phyloP scores from a whole-genome alignment of 2,329 filamentous ascomycete species.

The Teratosphaeriaceae sp. region DNA sequence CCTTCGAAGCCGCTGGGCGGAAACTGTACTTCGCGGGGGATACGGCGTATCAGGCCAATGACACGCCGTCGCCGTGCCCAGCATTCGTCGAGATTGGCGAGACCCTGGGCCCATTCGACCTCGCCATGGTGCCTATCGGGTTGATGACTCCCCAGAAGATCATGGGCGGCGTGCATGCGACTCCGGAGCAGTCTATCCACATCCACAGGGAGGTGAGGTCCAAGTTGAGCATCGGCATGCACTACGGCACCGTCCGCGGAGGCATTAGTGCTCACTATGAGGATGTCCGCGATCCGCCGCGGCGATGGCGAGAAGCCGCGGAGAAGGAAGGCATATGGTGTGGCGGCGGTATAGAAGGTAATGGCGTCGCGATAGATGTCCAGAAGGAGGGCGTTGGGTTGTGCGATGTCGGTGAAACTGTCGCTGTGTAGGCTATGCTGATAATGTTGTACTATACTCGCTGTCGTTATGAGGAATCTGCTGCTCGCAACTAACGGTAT shows the following conservation, averaged over 20 bases:
- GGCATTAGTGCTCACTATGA: slow-evolving; percentile 41
- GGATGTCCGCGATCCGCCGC: slow-evolving; percentile 43
- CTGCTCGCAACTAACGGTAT: no score
- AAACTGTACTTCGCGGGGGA: slow-evolving; percentile 44
- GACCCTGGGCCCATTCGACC: slow-evolving; percentile 42
- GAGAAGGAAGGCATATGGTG: slow-evolving; percentile 34
- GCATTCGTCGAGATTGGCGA: slow-evolving; percentile 43
- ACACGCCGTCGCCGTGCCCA: slow-evolving; percentile 38
- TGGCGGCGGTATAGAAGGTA: slow-evolving; percentile 25
- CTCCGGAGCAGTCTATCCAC: slow-evolving; percentile 41
- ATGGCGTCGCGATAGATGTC: slow-evolving; percentile 27
- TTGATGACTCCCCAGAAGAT: slow-evolving; percentile 40
- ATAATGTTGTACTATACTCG: no score
- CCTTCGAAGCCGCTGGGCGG: slow-evolving; percentile 30
- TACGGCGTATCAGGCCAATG: slow-evolving; percentile 40
- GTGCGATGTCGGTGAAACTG: slow-evolving; percentile 44
- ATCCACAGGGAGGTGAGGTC: slow-evolving; percentile 43
- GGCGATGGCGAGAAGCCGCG: slow-evolving; percentile 39
- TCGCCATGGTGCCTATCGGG: slow-evolving; percentile 44
- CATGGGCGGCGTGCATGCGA: slow-evolving; percentile 41
- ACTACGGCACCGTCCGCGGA: slow-evolving; percentile 45
- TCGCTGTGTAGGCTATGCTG: slow-evolving; percentile 36
- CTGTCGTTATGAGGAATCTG: no score
- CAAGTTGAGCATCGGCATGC: slow-evolving; percentile 46
- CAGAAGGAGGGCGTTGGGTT: slow-evolving; percentile 30